Base-by-base conservation (phyloP, 352 stramenopile genomes). In the Phytophthora pseudosyringae region DNA sequence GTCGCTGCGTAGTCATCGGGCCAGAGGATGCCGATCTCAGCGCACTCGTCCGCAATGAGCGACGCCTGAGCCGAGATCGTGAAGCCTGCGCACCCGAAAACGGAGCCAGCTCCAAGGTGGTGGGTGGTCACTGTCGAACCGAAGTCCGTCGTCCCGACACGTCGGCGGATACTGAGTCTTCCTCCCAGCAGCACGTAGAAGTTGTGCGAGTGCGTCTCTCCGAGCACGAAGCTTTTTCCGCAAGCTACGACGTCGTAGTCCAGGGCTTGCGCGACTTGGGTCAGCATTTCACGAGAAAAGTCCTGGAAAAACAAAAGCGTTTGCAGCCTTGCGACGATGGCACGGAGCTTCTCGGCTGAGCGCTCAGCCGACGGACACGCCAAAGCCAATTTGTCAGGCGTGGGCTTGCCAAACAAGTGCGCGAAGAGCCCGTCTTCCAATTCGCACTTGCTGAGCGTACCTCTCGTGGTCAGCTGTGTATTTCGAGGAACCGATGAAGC, bases 241-340 rank as follows among this genome's bases (percentile, higher is more conserved):
- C 76, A 90, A 12, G 76, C 69, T 3, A 93, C 67, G 8, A 93
- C 81, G 33, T 91, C 83, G 44, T 89, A 91, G 48, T 93, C 81
- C n/a, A 91, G 53, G 10, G 75, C 46, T 43, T 72, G 59, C 0
- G 81, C 80, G 4, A 90, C 81, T 43, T 74, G 58, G 0, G 40
- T 33, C 2, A 93, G 73, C 32, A 83, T 69, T 1, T 76, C 55
- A 10, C 33, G 32, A 8, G 83, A 69, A 26, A 92, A 92, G 28
- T 89, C 76, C 43, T 90, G 81, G 52, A 92, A 92, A 58, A 90
- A 87, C 13, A 87, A 61, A 26, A 85, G 63, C 12, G 72, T 76
- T 62, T 86, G 77, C 7, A 92, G 72, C 10, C 79, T 68, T 10
- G 72, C 67, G 12, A 84, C 74, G n/a, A 90, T 78, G 3, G 59